Evolutionary conservation across 1,284 basidiomycete genomes (phyloP), one percentile per base, ranked within the genome.

Genomic region (Leccinum griseonigrum): DNA sequence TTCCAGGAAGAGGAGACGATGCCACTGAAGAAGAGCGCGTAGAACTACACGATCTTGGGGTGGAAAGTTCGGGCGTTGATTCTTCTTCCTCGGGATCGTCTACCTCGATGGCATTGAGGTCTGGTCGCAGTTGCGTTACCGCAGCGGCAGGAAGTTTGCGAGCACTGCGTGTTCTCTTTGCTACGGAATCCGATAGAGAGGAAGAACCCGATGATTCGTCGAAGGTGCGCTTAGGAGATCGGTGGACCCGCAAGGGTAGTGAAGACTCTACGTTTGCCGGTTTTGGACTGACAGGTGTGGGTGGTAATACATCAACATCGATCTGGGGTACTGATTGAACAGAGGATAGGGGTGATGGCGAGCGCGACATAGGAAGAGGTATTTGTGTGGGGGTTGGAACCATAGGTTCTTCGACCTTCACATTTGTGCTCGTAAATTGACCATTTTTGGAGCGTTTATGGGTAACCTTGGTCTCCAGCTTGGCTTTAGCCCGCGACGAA

Each of bases 161-260:
- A 14, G 71, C 64, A 61, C 74, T 74, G 57, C 78, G 76, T 22
- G 77, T 77, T 38, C 82, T 77, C 69, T 83, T 82, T 3, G 79
- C 76, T 22, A 74, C 72, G 32, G 75, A 71, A 62, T 81, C 79
- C 1, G 80, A 80, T 58, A 79, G 68, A 4, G 78, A 78, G 4
- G 78, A 78, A 14, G 77, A 76, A 2, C 78, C 81, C 0, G 81
- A 82, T 0, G 84, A 83, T 65, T 88, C 85, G 66, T 88, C 86
- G 67, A 89, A 87, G 0, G 86, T 81, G 38, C 88, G 82, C 73
- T 90, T 90, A 29, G 88, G 88, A 11, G 85, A 86, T 51, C 74
- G 73, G 62, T 79, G 75, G 64, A 74, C 64, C 54, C 79, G 73
- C 34, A 69, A 64, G 68, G 63, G 68, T 68, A 66, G 66, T 69